Conservation (phyloP, 225 moss, liverwort and hornwort genomes). For the Straminergon stramineum region DNA sequence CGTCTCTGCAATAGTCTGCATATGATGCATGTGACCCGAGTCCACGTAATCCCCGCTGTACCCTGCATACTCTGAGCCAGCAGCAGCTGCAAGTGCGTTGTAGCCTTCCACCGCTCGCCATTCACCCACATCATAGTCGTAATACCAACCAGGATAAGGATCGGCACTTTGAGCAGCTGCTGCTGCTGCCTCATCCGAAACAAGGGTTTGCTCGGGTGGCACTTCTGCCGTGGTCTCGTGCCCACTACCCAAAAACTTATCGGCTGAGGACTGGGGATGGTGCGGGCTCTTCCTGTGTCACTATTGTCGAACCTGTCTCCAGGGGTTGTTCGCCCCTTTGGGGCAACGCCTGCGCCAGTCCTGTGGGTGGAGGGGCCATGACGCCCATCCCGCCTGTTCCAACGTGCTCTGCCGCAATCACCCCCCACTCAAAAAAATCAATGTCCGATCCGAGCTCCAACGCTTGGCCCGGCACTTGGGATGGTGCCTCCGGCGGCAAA, state of each 20-base stretch:
- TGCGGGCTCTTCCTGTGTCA: constrained; percentile 11
- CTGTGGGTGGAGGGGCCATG: neutral
- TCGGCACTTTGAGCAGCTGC: constrained; percentile 6
- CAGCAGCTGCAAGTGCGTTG: neutral
- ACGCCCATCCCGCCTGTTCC: neutral
- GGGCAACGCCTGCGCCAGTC: neutral
- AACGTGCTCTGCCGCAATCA: neutral
- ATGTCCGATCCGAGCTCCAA: constrained; percentile 27
- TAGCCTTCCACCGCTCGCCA: constrained; percentile 50
- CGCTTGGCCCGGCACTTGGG: neutral
- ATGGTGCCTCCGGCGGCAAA: neutral
- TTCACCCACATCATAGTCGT: constrained; percentile 56
- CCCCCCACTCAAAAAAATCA: constrained; percentile 47
- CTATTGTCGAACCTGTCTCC: neutral
- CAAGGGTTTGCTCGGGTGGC: neutral
- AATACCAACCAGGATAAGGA: constrained; percentile 91
- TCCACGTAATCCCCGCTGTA: neutral
- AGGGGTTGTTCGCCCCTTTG: constrained; percentile 1
- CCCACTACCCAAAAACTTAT: neutral
- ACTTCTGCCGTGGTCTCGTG: neutral
- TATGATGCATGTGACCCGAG: constrained; percentile 1
- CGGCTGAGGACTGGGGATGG: neutral
- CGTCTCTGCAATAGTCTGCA: constrained; percentile 17
- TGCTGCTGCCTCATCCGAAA: neutral
- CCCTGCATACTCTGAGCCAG: neutral